A percentile compares a stretch with the other conserved stretches of the same genome.
phyloP scores from a whole-genome alignment of 352 stramenopile species.

The Thraustochytrium sp. region DNA sequence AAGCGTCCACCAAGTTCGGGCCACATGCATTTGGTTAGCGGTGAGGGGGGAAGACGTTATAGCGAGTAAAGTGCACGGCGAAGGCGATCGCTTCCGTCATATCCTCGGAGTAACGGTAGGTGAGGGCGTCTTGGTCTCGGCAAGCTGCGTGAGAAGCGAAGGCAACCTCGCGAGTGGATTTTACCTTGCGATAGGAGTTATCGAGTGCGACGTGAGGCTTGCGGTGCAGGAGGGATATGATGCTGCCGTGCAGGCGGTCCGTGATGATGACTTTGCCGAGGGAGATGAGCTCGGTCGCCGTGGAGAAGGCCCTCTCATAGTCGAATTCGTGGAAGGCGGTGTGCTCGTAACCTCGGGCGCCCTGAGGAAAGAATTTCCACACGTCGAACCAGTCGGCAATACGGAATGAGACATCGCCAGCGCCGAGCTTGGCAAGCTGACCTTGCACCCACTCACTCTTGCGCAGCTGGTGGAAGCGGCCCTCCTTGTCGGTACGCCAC shows the following conservation, averaged over 20 bases:
- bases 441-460: not conserved
- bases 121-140: not conserved
- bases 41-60: not conserved
- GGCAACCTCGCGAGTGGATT: not conserved
- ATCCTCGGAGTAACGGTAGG: not conserved
- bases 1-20: no score
- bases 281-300: not conserved
- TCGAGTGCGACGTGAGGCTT: slow-evolving; percentile 1
- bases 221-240: not conserved
- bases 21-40: no score
- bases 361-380: not conserved
- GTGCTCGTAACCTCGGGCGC: not conserved
- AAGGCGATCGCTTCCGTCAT: not conserved
- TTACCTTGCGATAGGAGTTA: not conserved
- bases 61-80: not conserved
- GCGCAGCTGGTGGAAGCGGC: not conserved
- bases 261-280: slow-evolving; percentile 2
- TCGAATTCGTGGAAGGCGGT: not conserved
- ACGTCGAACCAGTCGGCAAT: not conserved
- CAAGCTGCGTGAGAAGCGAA: not conserved
- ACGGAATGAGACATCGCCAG: not conserved
- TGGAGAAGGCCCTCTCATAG: not conserved
- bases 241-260: not conserved
- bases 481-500: slow-evolving; percentile 16
- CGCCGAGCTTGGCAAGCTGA: not conserved